Conservation (phyloP, 768 basidiomycete genomes). For the Amanita pallidorosea region DNA sequence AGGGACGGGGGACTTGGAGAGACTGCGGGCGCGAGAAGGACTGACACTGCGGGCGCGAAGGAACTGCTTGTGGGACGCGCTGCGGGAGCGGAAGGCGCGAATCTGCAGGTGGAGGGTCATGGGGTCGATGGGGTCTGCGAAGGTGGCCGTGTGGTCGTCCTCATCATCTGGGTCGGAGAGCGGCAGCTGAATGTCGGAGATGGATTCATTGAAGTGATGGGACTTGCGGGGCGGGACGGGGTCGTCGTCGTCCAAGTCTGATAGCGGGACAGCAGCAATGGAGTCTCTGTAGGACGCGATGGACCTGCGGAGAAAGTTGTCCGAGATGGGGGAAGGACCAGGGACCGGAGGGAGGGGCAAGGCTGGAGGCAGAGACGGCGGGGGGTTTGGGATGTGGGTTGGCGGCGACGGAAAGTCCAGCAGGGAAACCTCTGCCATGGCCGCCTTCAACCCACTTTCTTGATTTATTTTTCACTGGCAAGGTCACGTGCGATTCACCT, state of each 20-base stretch:
- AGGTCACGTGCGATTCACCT: neutral
- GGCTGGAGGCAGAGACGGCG: constrained; percentile 22
- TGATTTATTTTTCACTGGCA: neutral
- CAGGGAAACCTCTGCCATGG: constrained; percentile 10
- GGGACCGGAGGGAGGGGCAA: constrained; percentile 50
- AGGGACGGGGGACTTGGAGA: neutral
- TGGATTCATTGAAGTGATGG: constrained; percentile 21
- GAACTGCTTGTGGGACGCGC: constrained; percentile 14
- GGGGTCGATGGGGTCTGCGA: constrained; percentile 24
- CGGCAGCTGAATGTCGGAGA: constrained; percentile 26
- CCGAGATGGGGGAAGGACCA: constrained; percentile 45
- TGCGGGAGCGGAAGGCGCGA: constrained; percentile 13
- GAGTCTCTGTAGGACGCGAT: constrained; percentile 7
- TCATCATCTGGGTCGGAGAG: constrained; percentile 17
- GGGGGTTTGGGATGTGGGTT: constrained; percentile 23
- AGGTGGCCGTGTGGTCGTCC: constrained; percentile 7
- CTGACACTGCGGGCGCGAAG: constrained; percentile 8
- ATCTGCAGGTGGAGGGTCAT: constrained; percentile 12
- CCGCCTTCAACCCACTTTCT: neutral
- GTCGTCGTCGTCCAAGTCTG: constrained; percentile 15
- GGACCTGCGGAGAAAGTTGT: constrained; percentile 24
- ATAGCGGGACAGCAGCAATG: constrained; percentile 9
- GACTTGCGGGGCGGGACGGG: constrained; percentile 8
- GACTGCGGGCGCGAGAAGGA: constrained; percentile 1
- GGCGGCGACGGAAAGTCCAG: constrained; percentile 33